Conservation (phyloP, 2,329 filamentous ascomycete species). For the Microcyclosporella mali region DNA sequence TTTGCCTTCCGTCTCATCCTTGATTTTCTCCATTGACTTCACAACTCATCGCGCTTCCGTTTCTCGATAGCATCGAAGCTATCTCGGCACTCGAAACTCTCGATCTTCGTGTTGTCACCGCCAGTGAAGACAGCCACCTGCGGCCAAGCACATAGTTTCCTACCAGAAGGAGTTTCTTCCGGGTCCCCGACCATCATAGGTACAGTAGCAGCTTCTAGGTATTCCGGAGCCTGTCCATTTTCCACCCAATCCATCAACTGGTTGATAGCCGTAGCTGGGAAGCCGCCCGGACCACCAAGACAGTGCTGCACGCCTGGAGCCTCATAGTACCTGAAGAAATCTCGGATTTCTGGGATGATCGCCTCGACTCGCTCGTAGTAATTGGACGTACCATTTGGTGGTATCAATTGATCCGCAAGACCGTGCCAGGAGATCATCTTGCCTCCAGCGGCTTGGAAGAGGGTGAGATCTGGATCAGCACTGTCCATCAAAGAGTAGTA, state of each 20-base stretch:
- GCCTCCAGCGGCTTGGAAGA: conserved; percentile 31
- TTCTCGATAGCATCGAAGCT: neutral
- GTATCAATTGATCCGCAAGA: conserved; percentile 34
- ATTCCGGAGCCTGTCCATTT: conserved; percentile 19
- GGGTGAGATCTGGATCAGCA: conserved; percentile 32
- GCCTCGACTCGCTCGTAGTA: conserved; percentile 31
- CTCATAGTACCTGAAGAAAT: conserved; percentile 34
- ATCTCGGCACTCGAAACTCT: conserved; percentile 18
- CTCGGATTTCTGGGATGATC: conserved; percentile 13
- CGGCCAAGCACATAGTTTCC: conserved; percentile 21
- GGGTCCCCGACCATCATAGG: neutral
- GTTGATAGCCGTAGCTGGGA: conserved; percentile 14
- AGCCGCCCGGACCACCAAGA: conserved; percentile 25
- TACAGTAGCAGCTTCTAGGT: conserved; percentile 9
- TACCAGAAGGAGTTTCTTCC: neutral
- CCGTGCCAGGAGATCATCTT: conserved; percentile 32
- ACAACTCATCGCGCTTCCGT: conserved; percentile 1
- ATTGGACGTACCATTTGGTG: conserved; percentile 29
- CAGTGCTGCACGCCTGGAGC: conserved; percentile 36
- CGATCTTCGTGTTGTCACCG: conserved; percentile 12
- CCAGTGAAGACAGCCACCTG: conserved; percentile 15
- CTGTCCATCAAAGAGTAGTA: conserved; percentile 34
- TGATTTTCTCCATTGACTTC: neutral
- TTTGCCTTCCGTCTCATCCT: too few relatives aligned
- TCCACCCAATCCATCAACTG: conserved; percentile 26